These are phyloP conservation scores for Trichophaea hybrida DNA, from an alignment of 2,329 filamentous ascomycete species.

Conservation along the genomic window DNA sequence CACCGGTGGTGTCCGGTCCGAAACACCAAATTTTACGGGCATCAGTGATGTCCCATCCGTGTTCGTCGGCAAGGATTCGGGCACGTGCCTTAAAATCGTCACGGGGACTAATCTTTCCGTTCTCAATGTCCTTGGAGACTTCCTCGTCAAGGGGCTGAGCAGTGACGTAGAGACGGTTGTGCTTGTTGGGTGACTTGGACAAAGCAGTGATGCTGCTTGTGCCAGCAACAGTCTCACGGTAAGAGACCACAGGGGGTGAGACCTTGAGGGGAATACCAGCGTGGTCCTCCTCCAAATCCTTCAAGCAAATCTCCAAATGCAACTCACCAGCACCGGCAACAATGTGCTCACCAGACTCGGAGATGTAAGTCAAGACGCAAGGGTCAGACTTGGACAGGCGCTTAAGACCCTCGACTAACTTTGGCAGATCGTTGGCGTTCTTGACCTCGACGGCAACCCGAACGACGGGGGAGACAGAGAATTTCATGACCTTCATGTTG, in stretches of 20 bases:
- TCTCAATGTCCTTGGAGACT: slow-evolving; percentile 76
- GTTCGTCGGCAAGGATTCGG: slow-evolving; percentile 88
- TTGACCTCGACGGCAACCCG: slow-evolving; percentile 98
- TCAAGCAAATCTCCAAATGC: slow-evolving; percentile 99
- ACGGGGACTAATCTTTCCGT: slow-evolving; percentile 80
- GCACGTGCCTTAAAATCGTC: slow-evolving; percentile 99
- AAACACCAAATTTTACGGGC: slow-evolving; percentile 99
- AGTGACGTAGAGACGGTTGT: slow-evolving; percentile 98
- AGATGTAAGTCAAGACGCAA: slow-evolving; percentile 84
- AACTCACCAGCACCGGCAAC: slow-evolving; percentile 99
- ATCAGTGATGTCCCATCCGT: slow-evolving; percentile 98
- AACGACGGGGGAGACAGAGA: slow-evolving; percentile 98
- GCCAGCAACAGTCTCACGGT: slow-evolving; percentile 83
- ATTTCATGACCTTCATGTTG: slow-evolving; percentile 99
- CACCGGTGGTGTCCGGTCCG: slow-evolving; percentile 87
- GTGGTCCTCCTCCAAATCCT: slow-evolving; percentile 99
- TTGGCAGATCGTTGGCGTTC: slow-evolving; percentile 98
- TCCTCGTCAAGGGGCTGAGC: slow-evolving; percentile 88
- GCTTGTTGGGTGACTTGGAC: slow-evolving; percentile 99
- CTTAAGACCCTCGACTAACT: slow-evolving; percentile 99
- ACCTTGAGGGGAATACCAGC: slow-evolving; percentile 95
- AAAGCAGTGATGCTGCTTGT: slow-evolving; percentile 90
- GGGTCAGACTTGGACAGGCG: slow-evolving; percentile 99
- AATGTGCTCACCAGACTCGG: slow-evolving; percentile 92
- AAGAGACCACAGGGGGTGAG: slow-evolving; percentile 95